phyloP scores from a whole-genome alignment of 179 eudicot genomes.

The Amaranthus tricolor region DNA sequence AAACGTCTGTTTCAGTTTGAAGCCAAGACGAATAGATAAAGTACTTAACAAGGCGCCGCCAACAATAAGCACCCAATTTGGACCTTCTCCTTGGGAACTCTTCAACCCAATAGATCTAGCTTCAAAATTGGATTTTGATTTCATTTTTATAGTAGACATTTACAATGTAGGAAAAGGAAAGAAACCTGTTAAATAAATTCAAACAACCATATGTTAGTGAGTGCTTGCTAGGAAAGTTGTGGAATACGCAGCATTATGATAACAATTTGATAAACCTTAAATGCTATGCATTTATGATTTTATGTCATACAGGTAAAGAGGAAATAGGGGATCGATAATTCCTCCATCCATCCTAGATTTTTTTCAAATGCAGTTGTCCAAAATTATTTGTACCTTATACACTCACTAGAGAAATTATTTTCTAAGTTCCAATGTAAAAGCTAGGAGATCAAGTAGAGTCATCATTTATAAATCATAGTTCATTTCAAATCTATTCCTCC shows the following conservation, averaged over 20 bases:
- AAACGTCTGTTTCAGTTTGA: slow-evolving; percentile 78
- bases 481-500: background rate
- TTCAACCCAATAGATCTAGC: slow-evolving; percentile 49
- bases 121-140: slow-evolving; percentile 50
- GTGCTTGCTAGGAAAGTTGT: background rate
- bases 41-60: slow-evolving; percentile 93
- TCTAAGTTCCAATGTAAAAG: no score
- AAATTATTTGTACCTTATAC: no score
- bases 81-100: slow-evolving; percentile 58
- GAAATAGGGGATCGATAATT: no score
- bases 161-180: background rate
- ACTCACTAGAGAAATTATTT: no score
- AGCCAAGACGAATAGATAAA: slow-evolving; percentile 79
- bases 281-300: no score
- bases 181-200: slow-evolving; percentile 15
- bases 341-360: no score
- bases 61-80: slow-evolving; percentile 84
- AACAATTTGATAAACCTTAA: background rate
- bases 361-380: no score
- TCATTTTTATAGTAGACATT: slow-evolving; percentile 44
- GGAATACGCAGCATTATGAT: background rate
- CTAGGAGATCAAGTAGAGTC: background rate
- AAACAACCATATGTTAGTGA: slow-evolving; percentile 8
- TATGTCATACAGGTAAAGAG: no score
- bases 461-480: background rate